phyloP scores from a whole-genome alignment of 805 yeast species.

The Metschnikowia santaceciliae region DNA sequence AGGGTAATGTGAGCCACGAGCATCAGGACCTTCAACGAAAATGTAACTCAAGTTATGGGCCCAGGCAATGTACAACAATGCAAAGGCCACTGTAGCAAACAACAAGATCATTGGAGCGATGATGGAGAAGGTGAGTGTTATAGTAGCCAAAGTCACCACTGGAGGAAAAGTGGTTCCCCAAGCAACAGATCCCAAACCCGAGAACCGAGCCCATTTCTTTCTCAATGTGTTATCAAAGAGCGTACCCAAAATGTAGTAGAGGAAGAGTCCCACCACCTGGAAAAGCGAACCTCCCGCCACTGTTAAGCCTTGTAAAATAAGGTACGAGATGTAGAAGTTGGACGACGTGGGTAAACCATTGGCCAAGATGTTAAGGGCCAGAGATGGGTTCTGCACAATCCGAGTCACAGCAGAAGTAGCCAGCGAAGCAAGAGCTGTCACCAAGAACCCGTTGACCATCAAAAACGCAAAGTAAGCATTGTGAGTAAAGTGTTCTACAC shows the following conservation, averaged over 20 bases:
- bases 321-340: slow-evolving; percentile 66
- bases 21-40: slow-evolving; percentile 61
- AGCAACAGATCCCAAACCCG: slow-evolving; percentile 45
- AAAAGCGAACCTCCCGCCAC: slow-evolving; percentile 61
- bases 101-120: slow-evolving; percentile 80
- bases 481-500: slow-evolving; percentile 62
- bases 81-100: slow-evolving; percentile 69
- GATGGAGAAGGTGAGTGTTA: slow-evolving; percentile 61
- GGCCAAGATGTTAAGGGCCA: slow-evolving; percentile 58
- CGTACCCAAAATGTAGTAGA: slow-evolving; percentile 56
- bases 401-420: slow-evolving; percentile 64
- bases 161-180: slow-evolving; percentile 84
- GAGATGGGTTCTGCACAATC: slow-evolving; percentile 54
- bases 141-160: slow-evolving; percentile 66
- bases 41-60: slow-evolving; percentile 75
- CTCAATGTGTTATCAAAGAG: slow-evolving; percentile 62
- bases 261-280: slow-evolving; percentile 55
- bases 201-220: slow-evolving; percentile 61
- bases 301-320: slow-evolving; percentile 64
- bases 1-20: slow-evolving; percentile 81
- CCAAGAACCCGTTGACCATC: slow-evolving; percentile 66
- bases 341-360: slow-evolving; percentile 68
- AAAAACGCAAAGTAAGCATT: slow-evolving; percentile 66
- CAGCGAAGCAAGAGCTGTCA: slow-evolving; percentile 68
- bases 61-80: slow-evolving; percentile 70